Base-by-base conservation (phyloP, 192 early-diverging fungal genomes). In the Coemansia sp. region DNA sequence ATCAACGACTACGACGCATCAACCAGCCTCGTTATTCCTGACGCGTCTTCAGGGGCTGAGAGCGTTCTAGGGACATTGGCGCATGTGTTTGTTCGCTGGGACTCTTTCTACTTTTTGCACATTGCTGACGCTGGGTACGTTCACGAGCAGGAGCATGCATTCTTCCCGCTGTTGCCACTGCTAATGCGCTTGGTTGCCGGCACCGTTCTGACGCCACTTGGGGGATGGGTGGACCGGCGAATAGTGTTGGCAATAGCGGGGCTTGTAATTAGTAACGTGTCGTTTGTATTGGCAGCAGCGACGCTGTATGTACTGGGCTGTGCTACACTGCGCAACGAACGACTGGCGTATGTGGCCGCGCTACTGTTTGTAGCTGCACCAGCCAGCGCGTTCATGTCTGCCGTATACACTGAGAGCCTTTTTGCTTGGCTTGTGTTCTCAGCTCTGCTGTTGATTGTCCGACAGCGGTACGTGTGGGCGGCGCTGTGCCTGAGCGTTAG, bases 121-220 rank as follows among this genome's bases (percentile, higher is more conserved):
- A 91, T 95, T 61, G 89, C 94, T 1, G 87, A 90, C 67, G 63
- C 86, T 27, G 92, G 92, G 3, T 98, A 98, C 71, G 73, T 88
- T 1, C 94, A 90, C 76, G 96, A 98, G 72, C 93, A 98, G 72
- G 91, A 91, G 66, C 86, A 91, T 79, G 96, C 96, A 0, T 98
- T 98, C 71, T 92, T 95, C 68, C 95, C 96, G 12, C 80, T 93
- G 33, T 68, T 93, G 38, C 94, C 94, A 10, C 54, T 88, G 15
- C 59, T 93, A 47, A 88, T 91, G 73, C 74, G 89, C 54, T 20
- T 77, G n/a, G 52, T 90, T 18, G 73, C 87, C 10, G 67, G 78
- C 55, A 88, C 86, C 15, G 89, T 89, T 11, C 78, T 91, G 36
- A 68, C 52, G 9, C 91, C 91, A 7, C 68, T 91, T 3, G 72